Percentiles rank a stretch among this genome's conserved stretches.
Conservation (phyloP, 202 grass and related monocot species). For the Zoysia matrella region DNA sequence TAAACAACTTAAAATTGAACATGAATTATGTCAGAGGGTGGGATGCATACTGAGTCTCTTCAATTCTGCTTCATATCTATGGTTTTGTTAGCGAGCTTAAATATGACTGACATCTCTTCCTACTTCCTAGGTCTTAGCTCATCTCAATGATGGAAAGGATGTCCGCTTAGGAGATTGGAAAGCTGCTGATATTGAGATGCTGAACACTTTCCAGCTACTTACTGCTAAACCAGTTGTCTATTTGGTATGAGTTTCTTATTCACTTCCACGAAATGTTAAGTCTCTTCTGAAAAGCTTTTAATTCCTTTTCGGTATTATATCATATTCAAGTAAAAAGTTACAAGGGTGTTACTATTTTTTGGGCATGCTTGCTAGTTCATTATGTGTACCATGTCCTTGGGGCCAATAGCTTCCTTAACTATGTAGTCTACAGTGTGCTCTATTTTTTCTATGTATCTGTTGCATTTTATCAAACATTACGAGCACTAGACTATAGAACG, state of each 20-base stretch:
- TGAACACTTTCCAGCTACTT: constrained; percentile 89
- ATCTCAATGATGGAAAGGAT: constrained; percentile 64
- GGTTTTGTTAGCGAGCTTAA: background rate
- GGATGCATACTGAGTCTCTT: background rate
- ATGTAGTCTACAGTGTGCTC: background rate
- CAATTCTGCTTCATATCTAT: constrained; percentile 6
- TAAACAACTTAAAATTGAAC: constrained; percentile 84
- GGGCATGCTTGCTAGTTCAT: constrained; percentile 5
- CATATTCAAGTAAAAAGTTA: background rate
- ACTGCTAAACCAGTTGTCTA: constrained; percentile 91
- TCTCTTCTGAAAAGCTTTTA: background rate
- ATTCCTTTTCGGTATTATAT: background rate
- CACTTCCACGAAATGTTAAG: background rate
- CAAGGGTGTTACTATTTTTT: background rate
- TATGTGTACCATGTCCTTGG: background rate
- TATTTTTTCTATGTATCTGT: constrained; percentile 9
- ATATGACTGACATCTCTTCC: too few relatives aligned
- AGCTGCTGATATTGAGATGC: constrained; percentile 83
- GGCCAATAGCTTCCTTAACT: background rate
- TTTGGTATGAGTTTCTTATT: constrained; percentile 58
- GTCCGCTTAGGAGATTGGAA: constrained; percentile 86
- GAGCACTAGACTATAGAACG: background rate
- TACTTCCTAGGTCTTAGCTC: too few relatives aligned
- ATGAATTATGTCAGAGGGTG: constrained; percentile 82
- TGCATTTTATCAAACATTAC: background rate